Evolutionary conservation across 495 filamentous ascomycete species (phyloP), one percentile per base, ranked within the genome.

Genomic region (Friedmanniomyces simplex): DNA sequence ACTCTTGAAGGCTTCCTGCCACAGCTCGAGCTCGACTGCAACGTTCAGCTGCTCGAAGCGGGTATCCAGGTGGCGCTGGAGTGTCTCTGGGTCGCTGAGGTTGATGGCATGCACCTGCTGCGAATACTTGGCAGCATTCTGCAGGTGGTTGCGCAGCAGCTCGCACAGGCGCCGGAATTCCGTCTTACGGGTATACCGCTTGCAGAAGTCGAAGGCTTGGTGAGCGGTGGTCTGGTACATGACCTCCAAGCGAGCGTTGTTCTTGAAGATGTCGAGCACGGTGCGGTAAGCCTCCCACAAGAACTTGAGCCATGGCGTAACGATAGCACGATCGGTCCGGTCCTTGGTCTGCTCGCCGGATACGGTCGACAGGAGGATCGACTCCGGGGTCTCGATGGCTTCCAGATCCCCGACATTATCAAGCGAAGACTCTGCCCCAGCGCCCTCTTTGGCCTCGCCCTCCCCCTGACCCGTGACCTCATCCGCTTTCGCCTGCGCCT

Each of bases 261-360:
- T 98, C 75, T 95, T 88, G 62, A 98, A 79, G 68, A 98, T 97
- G 66, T 98, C 93, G 63, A 98, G 79, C 37, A 98, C 93, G 52
- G 93, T 98, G 37, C 93, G 89, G 74, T 98, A 98, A n/a, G 93
- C 95, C 75, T 98, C 94, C 93, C 93, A 98, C 56, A 98, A 79
- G 69, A 98, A 98, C 76, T 98, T 98, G 62, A 98, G 81, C 93
- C 94, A 98, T 48, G 93, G 93, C 52, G 93, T 98, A 47, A 98
- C 93, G 63, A 98, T 91, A 62, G 93, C 93, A 65, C 93, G 84
- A 75, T 97, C 93, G 66, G 93, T 98, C 57, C 93, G 86, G 71
- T 98, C 93, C 60, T 85, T 85, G 39, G 91, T 95, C 72, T 97
- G 93, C 71, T 98, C 93, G 60, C 93, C 94, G 21, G 93, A 98